Conservation (phyloP, 2,329 filamentous ascomycete species). For the Lasiodiplodia gonubiensis region DNA sequence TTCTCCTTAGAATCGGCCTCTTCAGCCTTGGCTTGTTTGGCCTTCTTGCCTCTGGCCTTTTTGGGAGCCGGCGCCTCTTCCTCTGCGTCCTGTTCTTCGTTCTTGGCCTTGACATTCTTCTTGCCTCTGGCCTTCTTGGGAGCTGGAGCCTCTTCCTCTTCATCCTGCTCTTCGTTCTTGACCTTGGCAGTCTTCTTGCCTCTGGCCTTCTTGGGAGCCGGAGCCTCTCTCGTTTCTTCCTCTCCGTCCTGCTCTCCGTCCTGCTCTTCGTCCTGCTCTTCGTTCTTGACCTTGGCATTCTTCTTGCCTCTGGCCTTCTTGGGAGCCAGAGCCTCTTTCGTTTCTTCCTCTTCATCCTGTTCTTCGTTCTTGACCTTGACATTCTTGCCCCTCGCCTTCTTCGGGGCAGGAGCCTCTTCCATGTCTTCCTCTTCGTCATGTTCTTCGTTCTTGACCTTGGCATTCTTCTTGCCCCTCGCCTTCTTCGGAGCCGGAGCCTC, state of each 20-base stretch:
- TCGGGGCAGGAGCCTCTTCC: conserved; percentile 38
- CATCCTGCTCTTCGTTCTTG: conserved; percentile 29
- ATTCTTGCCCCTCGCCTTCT: conserved; percentile 41
- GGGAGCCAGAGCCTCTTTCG: conserved; percentile 40
- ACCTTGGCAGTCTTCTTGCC: conserved; percentile 40
- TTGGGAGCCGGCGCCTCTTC: conserved; percentile 29
- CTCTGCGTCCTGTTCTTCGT: conserved; percentile 27
- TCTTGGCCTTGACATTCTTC: conserved; percentile 38
- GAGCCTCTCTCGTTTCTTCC: too few relatives aligned
- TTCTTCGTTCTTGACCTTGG: conserved; percentile 33
- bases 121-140: conserved; percentile 29
- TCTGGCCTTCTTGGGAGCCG: conserved; percentile 38
- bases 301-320: conserved; percentile 40
- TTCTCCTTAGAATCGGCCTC: conserved; percentile 39
- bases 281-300: conserved; percentile 33
- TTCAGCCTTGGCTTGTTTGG: conserved; percentile 23
- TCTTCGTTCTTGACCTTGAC: conserved; percentile 34
- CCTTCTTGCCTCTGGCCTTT: conserved; percentile 4
- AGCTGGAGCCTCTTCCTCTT: conserved; percentile 21
- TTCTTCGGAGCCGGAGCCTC: conserved; percentile 37
- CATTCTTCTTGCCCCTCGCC: conserved; percentile 41
- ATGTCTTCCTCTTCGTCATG: conserved; percentile 38
- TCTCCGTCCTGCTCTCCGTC: too few relatives aligned
- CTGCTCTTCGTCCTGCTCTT: conserved; percentile 37
- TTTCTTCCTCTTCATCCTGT: too few relatives aligned